A percentile compares a stretch with the other conserved stretches of the same genome.
Evolutionary conservation across 495 filamentous ascomycete species (phyloP).

Genomic region (Talaromyces proteolyticus): DNA sequence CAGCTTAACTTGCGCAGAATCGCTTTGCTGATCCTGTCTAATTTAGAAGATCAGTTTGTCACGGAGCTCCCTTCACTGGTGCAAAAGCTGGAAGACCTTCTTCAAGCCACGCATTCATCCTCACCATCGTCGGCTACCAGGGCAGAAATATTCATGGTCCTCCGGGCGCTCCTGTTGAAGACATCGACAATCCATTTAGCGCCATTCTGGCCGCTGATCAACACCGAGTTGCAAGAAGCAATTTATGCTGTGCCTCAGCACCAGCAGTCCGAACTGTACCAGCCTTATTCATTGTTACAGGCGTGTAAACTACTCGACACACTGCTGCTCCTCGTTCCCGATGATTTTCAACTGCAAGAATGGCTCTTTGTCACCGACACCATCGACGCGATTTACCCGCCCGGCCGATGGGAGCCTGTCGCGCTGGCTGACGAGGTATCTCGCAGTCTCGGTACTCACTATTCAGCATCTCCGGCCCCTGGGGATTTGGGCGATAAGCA

Average conservation of each 20-base stretch:
- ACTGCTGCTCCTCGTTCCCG: slow-evolving; percentile 76
- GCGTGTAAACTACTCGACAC: slow-evolving; percentile 89
- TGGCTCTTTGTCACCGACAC: slow-evolving; percentile 98
- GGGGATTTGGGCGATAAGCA: slow-evolving; percentile 27
- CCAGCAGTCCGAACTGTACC: slow-evolving; percentile 71
- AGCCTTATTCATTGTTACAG: slow-evolving; percentile 68
- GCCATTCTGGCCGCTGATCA: slow-evolving; percentile 84
- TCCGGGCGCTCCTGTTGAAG: slow-evolving; percentile 73
- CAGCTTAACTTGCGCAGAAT: slow-evolving; percentile 87
- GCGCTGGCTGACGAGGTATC: slow-evolving; percentile 84
- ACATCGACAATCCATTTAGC: slow-evolving; percentile 72
- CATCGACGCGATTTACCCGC: slow-evolving; percentile 90
- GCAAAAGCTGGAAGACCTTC: slow-evolving; percentile 81
- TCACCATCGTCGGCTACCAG: slow-evolving; percentile 88
- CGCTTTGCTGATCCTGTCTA: slow-evolving; percentile 68
- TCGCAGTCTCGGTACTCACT: slow-evolving; percentile 59
- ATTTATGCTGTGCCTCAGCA: slow-evolving; percentile 69
- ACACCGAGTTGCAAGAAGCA: slow-evolving; percentile 76
- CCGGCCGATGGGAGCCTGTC: slow-evolving; percentile 61
- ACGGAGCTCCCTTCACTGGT: slow-evolving; percentile 64
- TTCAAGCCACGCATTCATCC: slow-evolving; percentile 78
- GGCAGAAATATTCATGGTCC: slow-evolving; percentile 82
- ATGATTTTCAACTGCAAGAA: slow-evolving; percentile 93
- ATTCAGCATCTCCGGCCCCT: slow-evolving; percentile 27
- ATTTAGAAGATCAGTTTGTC: slow-evolving; percentile 70